Evolutionary conservation across 140 eudicot genomes (phyloP).

Genomic region (Oenanthe javanica): DNA sequence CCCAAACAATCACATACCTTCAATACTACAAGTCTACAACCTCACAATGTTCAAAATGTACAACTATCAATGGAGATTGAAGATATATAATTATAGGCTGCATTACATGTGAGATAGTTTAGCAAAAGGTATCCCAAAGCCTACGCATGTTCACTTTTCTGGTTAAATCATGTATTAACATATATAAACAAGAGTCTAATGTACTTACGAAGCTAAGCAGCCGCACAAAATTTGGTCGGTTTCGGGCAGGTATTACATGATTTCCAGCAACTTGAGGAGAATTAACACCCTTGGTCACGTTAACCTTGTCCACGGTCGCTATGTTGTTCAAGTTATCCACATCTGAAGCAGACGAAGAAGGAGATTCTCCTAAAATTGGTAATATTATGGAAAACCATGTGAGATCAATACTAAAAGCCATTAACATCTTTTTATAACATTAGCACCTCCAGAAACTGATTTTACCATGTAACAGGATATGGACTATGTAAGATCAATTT

Average conservation of each 20-base stretch:
- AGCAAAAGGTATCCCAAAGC: background rate
- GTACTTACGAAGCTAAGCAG: conserved; percentile 66
- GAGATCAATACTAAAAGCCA: conserved; percentile 5
- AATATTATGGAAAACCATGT: conserved; percentile 5
- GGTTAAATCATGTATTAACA: background rate
- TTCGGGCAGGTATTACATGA: conserved; percentile 55
- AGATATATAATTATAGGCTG: background rate
- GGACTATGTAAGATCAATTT: background rate
- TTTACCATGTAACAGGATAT: background rate
- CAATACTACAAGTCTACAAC: background rate
- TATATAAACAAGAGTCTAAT: background rate
- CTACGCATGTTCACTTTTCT: background rate
- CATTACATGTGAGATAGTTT: background rate
- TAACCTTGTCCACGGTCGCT: conserved; percentile 47
- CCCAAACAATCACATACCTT: background rate
- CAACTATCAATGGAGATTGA: background rate
- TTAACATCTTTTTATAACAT: background rate
- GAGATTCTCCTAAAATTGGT: conserved; percentile 69
- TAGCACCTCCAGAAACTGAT: background rate
- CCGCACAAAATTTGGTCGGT: conserved; percentile 54
- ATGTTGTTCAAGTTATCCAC: conserved; percentile 75
- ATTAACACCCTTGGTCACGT: conserved; percentile 42
- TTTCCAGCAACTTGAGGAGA: conserved; percentile 78
- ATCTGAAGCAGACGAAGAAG: conserved; percentile 98
- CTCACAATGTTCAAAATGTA: background rate